Conservation (phyloP, 2,329 filamentous ascomycete species). For the Fusarium cyanostomum region DNA sequence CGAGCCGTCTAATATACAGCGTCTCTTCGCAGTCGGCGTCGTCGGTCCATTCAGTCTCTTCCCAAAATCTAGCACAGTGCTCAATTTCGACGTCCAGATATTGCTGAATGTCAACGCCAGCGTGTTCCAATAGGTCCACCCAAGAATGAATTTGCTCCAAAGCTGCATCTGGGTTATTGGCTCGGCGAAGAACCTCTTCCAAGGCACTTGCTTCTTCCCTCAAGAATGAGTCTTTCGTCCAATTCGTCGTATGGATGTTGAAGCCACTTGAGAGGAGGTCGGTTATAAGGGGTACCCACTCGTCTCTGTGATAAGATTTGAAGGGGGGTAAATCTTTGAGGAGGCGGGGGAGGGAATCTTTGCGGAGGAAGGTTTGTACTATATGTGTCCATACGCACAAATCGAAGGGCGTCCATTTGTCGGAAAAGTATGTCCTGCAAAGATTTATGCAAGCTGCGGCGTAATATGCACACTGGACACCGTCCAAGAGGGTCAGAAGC, state of each 20-base stretch:
- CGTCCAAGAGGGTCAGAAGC: not conserved
- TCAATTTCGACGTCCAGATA: constrained; percentile 7
- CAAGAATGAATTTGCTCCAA: not conserved
- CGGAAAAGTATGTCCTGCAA: not conserved
- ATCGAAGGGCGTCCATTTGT: not conserved
- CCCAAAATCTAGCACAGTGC: too few relatives aligned
- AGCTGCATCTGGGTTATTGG: not conserved
- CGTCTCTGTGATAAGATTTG: too few relatives aligned
- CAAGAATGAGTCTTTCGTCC: not conserved
- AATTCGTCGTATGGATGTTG: not conserved
- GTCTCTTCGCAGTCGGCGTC: too few relatives aligned
- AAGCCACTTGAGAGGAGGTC: not conserved
- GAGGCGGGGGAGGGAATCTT: too few relatives aligned
- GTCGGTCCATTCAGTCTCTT: not conserved
- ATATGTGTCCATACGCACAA: not conserved
- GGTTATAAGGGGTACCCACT: not conserved
- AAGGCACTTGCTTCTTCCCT: not conserved
- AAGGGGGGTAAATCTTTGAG: too few relatives aligned
- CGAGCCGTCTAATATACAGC: too few relatives aligned
- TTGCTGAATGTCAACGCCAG: not conserved
- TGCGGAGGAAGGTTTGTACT: not conserved
- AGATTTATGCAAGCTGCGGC: not conserved
- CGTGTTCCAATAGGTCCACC: not conserved
- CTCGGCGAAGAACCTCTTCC: not conserved
- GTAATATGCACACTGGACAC: too few relatives aligned